Conservation (phyloP, 139 green algal genomes). For the Marvania coccoides region DNA sequence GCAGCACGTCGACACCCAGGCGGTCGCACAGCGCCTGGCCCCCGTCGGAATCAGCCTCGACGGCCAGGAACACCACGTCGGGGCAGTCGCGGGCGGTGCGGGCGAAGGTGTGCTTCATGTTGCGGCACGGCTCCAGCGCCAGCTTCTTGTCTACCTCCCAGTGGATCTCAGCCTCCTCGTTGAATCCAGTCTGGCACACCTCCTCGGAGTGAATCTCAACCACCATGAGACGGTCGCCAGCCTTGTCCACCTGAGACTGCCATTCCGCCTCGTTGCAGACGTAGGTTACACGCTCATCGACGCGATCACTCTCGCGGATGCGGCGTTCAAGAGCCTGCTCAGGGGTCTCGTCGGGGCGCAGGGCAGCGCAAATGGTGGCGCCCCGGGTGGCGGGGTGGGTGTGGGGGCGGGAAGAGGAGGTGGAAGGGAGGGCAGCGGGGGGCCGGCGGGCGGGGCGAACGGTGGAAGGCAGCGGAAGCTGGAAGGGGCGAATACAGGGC, state of each 20-base stretch:
- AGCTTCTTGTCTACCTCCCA: slow-evolving; percentile 63
- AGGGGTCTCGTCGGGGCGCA: slow-evolving; percentile 38
- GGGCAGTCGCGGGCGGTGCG: slow-evolving; percentile 66
- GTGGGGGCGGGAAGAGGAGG: no score
- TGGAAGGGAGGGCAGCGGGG: no score
- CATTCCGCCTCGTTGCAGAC: slow-evolving; percentile 41
- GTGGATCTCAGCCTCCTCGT: slow-evolving; percentile 72
- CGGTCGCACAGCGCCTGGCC: slow-evolving; percentile 41
- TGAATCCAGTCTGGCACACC: slow-evolving; percentile 62
- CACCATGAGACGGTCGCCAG: slow-evolving; percentile 61
- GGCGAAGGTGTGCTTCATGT: slow-evolving; percentile 67
- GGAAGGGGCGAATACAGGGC: no score
- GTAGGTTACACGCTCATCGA: slow-evolving; percentile 54
- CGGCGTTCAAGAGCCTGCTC: slow-evolving; percentile 52
- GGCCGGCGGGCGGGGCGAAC: no score
- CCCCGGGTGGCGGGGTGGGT: no score
- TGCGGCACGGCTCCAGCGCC: slow-evolving; percentile 42
- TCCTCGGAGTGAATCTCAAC: slow-evolving; percentile 59
- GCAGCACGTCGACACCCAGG: slow-evolving; percentile 62
- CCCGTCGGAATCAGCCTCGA: slow-evolving; percentile 53
- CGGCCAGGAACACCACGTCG: slow-evolving; percentile 58
- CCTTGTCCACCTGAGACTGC: slow-evolving; percentile 29
- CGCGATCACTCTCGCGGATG: slow-evolving; percentile 43
- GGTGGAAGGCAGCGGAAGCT: no score
- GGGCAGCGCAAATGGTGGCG: no score